These are phyloP conservation scores for Leishmania guyanensis DNA, from an alignment of 208 protist species.

Conservation along the genomic window DNA sequence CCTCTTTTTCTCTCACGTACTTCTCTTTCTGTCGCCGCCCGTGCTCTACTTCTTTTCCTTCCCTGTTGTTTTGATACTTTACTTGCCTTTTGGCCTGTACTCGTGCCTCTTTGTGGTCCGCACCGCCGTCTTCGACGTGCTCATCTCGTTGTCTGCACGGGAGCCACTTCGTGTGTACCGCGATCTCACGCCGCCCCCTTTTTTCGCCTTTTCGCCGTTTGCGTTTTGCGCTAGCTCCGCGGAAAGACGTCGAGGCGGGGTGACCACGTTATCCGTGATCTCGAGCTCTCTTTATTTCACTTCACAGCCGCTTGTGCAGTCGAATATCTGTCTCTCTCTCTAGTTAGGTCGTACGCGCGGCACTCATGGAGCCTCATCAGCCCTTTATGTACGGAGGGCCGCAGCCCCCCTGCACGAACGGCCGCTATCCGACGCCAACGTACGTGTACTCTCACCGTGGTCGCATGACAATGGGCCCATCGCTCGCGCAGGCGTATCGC, in stretches of 20 bases:
- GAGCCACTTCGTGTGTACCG: background rate
- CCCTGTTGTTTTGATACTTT: background rate
- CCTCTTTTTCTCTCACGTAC: background rate
- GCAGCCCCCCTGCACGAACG: slow-evolving; percentile 14
- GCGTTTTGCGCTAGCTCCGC: background rate
- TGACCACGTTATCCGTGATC: background rate
- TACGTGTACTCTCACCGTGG: slow-evolving; percentile 19
- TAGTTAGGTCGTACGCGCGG: background rate
- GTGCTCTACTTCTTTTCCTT: background rate
- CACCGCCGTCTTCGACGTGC: background rate
- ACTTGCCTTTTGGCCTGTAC: background rate
- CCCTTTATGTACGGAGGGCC: slow-evolving; percentile 26
- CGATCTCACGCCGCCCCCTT: background rate
- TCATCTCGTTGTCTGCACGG: background rate
- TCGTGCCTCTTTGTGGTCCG: background rate
- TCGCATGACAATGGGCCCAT: slow-evolving; percentile 15
- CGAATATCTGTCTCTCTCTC: background rate
- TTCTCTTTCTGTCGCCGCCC: slow-evolving; percentile 13
- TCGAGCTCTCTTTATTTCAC: background rate
- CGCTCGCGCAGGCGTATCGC: slow-evolving; percentile 16
- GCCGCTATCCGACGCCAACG: slow-evolving; percentile 16
- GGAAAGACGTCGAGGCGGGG: background rate
- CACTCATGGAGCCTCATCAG: slow-evolving; percentile 25
- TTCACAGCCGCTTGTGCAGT: background rate
- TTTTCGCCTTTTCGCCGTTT: background rate